These are phyloP conservation scores for Fusarium sp. DNA, from an alignment of 2,329 filamentous ascomycete genomes.

Conservation along the genomic window DNA sequence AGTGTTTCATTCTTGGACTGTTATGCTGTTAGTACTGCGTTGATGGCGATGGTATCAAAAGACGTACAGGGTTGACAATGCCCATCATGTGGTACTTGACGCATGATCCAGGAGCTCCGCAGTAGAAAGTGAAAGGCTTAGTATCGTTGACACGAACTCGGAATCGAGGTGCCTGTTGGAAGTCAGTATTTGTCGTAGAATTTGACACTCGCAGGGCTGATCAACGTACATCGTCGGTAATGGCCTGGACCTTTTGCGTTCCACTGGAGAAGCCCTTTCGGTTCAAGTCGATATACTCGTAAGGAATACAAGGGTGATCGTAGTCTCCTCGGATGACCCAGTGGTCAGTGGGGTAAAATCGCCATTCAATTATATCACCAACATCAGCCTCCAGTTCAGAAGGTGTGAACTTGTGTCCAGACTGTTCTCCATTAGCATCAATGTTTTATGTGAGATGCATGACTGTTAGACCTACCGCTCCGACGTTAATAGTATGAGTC, in stretches of 20 bases:
- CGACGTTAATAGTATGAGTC: constrained; percentile 44
- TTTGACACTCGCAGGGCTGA: background rate
- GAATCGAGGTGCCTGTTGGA: constrained; percentile 54
- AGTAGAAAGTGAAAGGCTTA: constrained; percentile 75
- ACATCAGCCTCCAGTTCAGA: constrained; percentile 49
- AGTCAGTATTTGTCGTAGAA: constrained; percentile 8
- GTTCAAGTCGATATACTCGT: constrained; percentile 62
- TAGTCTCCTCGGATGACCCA: constrained; percentile 72
- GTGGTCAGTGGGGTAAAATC: constrained; percentile 72
- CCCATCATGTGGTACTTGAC: constrained; percentile 76
- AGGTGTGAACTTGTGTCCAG: constrained; percentile 49
- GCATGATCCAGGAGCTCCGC: constrained; percentile 74
- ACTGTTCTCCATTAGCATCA: constrained; percentile 28
- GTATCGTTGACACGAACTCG: constrained; percentile 67
- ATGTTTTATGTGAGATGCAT: background rate
- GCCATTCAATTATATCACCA: constrained; percentile 65
- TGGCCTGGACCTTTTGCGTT: constrained; percentile 57
- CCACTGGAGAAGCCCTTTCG: constrained; percentile 66
- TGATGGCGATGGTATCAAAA: background rate
- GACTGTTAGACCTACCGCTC: constrained; percentile 34
- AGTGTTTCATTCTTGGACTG: constrained; percentile 61
- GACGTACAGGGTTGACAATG: constrained; percentile 74
- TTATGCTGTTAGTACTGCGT: constrained; percentile 26
- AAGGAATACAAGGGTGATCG: constrained; percentile 71
- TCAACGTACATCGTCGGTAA: constrained; percentile 57